Conservation (phyloP, 2,329 filamentous ascomycete genomes). For the Gnomoniopsis smithogilvyi region DNA sequence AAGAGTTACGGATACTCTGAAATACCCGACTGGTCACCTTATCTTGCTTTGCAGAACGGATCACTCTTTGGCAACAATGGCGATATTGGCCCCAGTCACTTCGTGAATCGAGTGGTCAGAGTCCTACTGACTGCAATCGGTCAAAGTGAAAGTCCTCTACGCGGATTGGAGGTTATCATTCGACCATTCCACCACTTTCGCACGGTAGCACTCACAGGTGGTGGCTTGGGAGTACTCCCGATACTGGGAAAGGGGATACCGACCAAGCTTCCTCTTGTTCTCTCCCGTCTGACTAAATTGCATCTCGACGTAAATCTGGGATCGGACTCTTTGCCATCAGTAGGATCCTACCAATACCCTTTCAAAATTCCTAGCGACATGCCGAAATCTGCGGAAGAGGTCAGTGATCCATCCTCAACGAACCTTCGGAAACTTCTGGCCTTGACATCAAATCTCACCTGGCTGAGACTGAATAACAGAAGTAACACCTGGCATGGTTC, state of each 20-base stretch:
- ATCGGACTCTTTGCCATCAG: too few relatives aligned
- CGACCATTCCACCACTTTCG: conserved; percentile 21
- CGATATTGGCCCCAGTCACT: conserved; percentile 17
- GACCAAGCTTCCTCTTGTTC: conserved; percentile 34
- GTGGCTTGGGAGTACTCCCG: conserved; percentile 44
- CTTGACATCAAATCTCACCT: conserved; percentile 39
- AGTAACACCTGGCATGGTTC: not conserved
- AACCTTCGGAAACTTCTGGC: conserved; percentile 36
- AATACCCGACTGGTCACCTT: not conserved
- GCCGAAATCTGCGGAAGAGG: not conserved
- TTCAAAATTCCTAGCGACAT: not conserved
- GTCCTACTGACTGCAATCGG: conserved; percentile 41
- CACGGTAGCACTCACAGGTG: conserved; percentile 30
- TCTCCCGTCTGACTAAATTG: conserved; percentile 44
- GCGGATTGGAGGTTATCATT: conserved; percentile 47
- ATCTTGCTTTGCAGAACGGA: not conserved
- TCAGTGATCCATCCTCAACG: conserved; percentile 16
- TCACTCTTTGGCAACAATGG: conserved; percentile 6
- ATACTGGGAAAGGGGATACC: conserved; percentile 30
- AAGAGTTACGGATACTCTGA: conserved; percentile 31
- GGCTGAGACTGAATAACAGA: conserved; percentile 52
- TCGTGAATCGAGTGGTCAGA: conserved; percentile 34
- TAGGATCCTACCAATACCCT: not conserved
- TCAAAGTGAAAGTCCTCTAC: conserved; percentile 32
- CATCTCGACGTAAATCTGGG: conserved; percentile 31